Percentiles rank a stretch among this genome's conserved stretches.
Conservation (phyloP, 371 early-diverging fungal genomes). For the Fennellomyces sp. region DNA sequence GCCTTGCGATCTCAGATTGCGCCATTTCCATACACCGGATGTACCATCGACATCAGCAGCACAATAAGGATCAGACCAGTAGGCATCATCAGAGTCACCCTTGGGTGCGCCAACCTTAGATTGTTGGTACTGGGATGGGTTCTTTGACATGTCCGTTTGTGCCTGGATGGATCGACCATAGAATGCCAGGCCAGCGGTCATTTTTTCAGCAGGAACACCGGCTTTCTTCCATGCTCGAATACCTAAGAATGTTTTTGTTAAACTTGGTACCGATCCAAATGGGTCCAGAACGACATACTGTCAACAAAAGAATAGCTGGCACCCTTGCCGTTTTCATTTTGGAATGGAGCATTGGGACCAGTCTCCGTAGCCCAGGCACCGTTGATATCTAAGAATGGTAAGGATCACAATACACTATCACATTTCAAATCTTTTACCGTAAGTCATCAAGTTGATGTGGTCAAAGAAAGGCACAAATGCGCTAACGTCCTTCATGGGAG, state of each 20-base stretch:
- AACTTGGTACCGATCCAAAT: no score
- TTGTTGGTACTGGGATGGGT: slow-evolving; percentile 38
- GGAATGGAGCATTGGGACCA: slow-evolving; percentile 70
- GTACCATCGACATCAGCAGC: slow-evolving; percentile 32
- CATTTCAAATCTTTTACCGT: slow-evolving; percentile 30
- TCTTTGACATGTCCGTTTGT: slow-evolving; percentile 47
- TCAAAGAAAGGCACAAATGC: slow-evolving; percentile 67
- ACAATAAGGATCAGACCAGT: slow-evolving; percentile 49
- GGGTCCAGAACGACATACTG: slow-evolving; percentile 24
- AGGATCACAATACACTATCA: not conserved
- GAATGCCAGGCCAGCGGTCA: slow-evolving; percentile 69
- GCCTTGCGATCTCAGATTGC: slow-evolving; percentile 58
- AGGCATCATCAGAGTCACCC: slow-evolving; percentile 56
- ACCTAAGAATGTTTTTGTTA: slow-evolving; percentile 20
- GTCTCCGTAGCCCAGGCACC: slow-evolving; percentile 69
- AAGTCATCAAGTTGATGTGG: slow-evolving; percentile 69
- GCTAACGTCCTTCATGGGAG: slow-evolving; percentile 56
- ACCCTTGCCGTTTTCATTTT: slow-evolving; percentile 41
- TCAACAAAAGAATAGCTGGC: slow-evolving; percentile 55
- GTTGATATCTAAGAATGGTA: slow-evolving; percentile 35
- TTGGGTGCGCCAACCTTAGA: slow-evolving; percentile 46
- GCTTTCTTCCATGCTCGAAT: slow-evolving; percentile 62
- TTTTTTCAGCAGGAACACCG: slow-evolving; percentile 65
- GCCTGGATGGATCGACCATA: slow-evolving; percentile 68
- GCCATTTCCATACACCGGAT: slow-evolving; percentile 66